Evolutionary conservation across 1,139 yeast genomes (phyloP), one percentile per base, ranked within the genome.

Genomic region (Kodamaea ohmeri): DNA sequence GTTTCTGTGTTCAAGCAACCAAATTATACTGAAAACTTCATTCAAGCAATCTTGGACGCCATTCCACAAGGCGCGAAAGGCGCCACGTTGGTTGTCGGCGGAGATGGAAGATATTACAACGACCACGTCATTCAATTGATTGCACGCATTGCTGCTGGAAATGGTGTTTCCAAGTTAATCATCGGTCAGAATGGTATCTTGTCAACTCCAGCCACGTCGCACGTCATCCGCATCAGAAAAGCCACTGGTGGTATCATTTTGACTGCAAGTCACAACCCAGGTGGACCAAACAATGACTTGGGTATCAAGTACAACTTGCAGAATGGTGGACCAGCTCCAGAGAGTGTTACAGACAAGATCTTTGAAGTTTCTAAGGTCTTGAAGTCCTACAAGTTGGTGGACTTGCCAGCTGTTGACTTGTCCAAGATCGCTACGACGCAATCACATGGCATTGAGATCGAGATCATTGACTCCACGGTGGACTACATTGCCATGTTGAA

Each of bases 281-380:
- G 98, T 60, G 97, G 97, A 5, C 97, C 97, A 43, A 66, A 74
- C 25, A 80, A 87, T 47, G 98, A 92, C 59, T 77, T 90, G 61
- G 98, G 98, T 42, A 92, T 92, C 70, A 92, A 92, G 70, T 92
- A 92, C 71, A 92, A 92, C 63, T 72, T 94, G 63, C 79, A 87
- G 46, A 90, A 92, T 56, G 98, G 98, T 48, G 98, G 97, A 2
- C 98, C 98, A 28, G 98, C 98, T n/a, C 98, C 98, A 4, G 98
- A 92, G 62, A 69, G 84, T 14, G 94, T 92, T 45, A 92, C 98
- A 19, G 76, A 94, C 66, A 78, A 80, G 62, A 92, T 92, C 55
- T 92, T 67, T 65, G 92, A 82, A 43, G 75, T 70, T 28, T 79
- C 95, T 17, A 76, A 74, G 55, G 55, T 62, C 27, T 69, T 94